Evolutionary conservation across 495 filamentous ascomycete species (phyloP).

Genomic region (Daldinia bambusicola): DNA sequence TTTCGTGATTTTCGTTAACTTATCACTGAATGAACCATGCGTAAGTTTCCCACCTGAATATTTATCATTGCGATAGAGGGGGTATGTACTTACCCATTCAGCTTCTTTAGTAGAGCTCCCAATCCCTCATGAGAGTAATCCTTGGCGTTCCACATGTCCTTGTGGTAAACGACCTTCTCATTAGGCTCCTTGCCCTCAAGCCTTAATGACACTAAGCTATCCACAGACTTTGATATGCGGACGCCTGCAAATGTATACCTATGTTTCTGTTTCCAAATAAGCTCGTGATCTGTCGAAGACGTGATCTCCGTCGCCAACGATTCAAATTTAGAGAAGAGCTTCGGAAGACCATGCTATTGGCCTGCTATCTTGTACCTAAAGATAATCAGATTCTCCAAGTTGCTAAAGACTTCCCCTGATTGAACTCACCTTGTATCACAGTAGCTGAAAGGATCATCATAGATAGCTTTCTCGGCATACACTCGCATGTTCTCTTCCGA

Average conservation of each 20-base stretch:
- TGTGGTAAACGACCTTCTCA: slow-evolving; percentile 61
- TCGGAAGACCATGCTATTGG: slow-evolving; percentile 63
- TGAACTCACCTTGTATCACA: slow-evolving; percentile 57
- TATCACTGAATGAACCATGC: slow-evolving; percentile 32
- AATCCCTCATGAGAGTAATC: slow-evolving; percentile 62
- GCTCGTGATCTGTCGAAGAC: slow-evolving; percentile 44
- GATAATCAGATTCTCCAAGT: neutral
- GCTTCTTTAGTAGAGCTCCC: slow-evolving; percentile 59
- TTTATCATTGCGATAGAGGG: neutral
- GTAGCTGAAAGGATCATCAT: slow-evolving; percentile 62
- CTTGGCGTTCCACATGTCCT: slow-evolving; percentile 65
- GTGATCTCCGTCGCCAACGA: slow-evolving; percentile 57
- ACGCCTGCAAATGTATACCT: slow-evolving; percentile 56
- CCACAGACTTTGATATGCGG: slow-evolving; percentile 51
- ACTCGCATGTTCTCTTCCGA: slow-evolving; percentile 61
- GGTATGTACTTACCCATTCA: slow-evolving; percentile 57
- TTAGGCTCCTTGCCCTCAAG: slow-evolving; percentile 49
- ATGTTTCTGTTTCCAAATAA: slow-evolving; percentile 59
- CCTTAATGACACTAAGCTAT: slow-evolving; percentile 54
- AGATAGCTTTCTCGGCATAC: slow-evolving; percentile 58
- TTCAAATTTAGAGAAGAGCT: slow-evolving; percentile 52
- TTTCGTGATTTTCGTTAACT: slow-evolving; percentile 55
- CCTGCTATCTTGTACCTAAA: slow-evolving; percentile 55
- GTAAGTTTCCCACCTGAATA: neutral
- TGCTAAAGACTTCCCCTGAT: neutral